phyloP scores from a whole-genome alignment of 179 eudicot species.

The Dionaea muscipula region DNA sequence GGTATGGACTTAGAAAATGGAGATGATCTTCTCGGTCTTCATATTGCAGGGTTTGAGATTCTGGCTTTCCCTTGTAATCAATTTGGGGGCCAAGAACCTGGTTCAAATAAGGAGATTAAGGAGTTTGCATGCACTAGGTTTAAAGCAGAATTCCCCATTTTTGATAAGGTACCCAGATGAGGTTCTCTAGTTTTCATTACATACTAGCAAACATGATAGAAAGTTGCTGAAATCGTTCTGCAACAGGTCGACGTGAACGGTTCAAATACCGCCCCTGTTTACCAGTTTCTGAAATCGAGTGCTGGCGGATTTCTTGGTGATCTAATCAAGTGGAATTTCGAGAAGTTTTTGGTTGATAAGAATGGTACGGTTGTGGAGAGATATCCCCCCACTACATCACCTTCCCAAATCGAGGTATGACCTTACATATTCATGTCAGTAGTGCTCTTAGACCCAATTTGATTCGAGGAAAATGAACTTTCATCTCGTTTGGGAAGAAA shows the following conservation, averaged over 20 bases:
- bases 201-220: background rate
- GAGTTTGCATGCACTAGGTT: conserved; percentile 75
- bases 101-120: conserved; percentile 75
- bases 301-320: conserved; percentile 91
- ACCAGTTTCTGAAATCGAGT: conserved; percentile 76
- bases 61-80: conserved; percentile 95
- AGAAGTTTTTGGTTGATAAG: conserved; percentile 86
- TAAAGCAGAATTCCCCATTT: conserved; percentile 90
- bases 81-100: conserved; percentile 95
- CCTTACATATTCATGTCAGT: background rate
- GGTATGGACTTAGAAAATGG: no score
- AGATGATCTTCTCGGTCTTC: background rate
- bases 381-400: conserved; percentile 91
- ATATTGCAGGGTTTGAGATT: conserved; percentile 64
- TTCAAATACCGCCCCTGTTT: conserved; percentile 73
- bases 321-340: conserved; percentile 83
- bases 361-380: conserved; percentile 77
- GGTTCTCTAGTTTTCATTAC: background rate
- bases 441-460: no score
- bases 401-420: conserved; percentile 74
- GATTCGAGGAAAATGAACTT: no score
- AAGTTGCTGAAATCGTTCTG: conserved; percentile 2
- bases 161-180: conserved; percentile 57
- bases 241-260: conserved; percentile 93
- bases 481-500: no score